Evolutionary conservation across 257 asterid genomes (phyloP).

Genomic region (Plantago elongata): DNA sequence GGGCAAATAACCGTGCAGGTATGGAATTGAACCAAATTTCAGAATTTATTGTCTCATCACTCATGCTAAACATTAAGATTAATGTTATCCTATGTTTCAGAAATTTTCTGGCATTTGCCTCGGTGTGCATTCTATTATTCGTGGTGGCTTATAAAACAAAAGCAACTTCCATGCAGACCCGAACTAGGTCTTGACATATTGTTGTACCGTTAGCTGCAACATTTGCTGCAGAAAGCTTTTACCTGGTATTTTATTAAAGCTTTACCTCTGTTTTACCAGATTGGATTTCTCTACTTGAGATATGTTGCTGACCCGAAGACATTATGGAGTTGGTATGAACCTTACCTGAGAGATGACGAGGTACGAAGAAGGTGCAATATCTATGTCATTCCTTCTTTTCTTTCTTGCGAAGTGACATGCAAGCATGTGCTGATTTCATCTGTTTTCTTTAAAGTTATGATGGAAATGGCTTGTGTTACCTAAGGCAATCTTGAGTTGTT

Average conservation of each 20-base stretch:
- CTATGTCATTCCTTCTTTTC: conserved; percentile 8
- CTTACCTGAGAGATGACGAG: conserved; percentile 92
- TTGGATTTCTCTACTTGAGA: conserved; percentile 88
- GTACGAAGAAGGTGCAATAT: conserved; percentile 44
- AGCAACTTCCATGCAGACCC: no score
- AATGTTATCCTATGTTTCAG: no score
- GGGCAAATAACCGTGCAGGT: no score
- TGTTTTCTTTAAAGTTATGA: not conserved
- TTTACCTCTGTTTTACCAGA: conserved; percentile 33
- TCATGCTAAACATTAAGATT: no score
- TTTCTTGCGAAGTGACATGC: not conserved
- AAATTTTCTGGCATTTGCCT: no score
- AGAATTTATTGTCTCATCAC: no score
- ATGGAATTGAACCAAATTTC: no score
- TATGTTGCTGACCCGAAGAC: conserved; percentile 91
- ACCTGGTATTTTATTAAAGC: conserved; percentile 6
- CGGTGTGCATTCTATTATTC: no score
- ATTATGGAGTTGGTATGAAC: conserved; percentile 92
- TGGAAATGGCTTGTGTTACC: not conserved
- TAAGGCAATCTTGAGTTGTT: conserved; percentile 17
- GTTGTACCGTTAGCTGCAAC: not conserved
- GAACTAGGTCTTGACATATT: not conserved
- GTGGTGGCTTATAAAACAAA: no score
- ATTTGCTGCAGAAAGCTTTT: conserved; percentile 16
- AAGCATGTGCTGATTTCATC: not conserved